Conservation (phyloP, 768 basidiomycete species). For the Hericium erinaceus region DNA sequence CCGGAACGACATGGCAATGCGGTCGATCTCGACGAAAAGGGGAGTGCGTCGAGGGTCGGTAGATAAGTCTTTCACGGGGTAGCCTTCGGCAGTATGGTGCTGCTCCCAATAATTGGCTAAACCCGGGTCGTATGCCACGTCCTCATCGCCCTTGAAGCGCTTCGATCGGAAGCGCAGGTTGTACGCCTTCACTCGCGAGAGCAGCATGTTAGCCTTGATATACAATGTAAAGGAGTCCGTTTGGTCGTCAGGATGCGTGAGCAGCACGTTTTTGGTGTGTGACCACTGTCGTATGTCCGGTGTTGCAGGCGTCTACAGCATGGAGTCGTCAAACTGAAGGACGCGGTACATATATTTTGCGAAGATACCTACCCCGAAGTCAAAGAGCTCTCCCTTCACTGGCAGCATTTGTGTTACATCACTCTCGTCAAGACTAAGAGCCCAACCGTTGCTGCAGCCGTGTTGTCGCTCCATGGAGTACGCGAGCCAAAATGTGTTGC, state of each 20-base stretch:
- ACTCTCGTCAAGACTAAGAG: slow-evolving; percentile 60
- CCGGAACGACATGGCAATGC: slow-evolving; percentile 18
- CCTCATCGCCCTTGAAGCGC: slow-evolving; percentile 49
- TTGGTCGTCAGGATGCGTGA: slow-evolving; percentile 48
- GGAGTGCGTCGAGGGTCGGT: slow-evolving; percentile 22
- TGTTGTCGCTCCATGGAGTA: slow-evolving; percentile 62
- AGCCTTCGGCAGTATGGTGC: not conserved
- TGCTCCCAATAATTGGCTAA: slow-evolving; percentile 10
- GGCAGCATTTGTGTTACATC: slow-evolving; percentile 68
- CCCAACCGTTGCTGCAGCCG: slow-evolving; percentile 64
- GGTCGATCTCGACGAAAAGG: slow-evolving; percentile 22
- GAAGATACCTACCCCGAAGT: slow-evolving; percentile 42
- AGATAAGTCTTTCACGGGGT: not conserved
- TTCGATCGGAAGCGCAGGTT: slow-evolving; percentile 56
- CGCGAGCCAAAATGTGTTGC: slow-evolving; percentile 68
- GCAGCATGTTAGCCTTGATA: slow-evolving; percentile 57
- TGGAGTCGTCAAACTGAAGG: not conserved
- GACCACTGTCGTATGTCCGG: slow-evolving; percentile 56
- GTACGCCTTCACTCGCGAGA: slow-evolving; percentile 54
- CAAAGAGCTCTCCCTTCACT: slow-evolving; percentile 48
- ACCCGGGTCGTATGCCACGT: slow-evolving; percentile 27
- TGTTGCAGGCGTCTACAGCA: slow-evolving; percentile 24
- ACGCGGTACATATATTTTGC: slow-evolving; percentile 1
- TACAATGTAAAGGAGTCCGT: slow-evolving; percentile 67
- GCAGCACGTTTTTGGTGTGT: slow-evolving; percentile 49